These are phyloP conservation scores for Vaccinium corymbosum DNA, from an alignment of 148 eudicot species.

Conservation along the genomic window DNA sequence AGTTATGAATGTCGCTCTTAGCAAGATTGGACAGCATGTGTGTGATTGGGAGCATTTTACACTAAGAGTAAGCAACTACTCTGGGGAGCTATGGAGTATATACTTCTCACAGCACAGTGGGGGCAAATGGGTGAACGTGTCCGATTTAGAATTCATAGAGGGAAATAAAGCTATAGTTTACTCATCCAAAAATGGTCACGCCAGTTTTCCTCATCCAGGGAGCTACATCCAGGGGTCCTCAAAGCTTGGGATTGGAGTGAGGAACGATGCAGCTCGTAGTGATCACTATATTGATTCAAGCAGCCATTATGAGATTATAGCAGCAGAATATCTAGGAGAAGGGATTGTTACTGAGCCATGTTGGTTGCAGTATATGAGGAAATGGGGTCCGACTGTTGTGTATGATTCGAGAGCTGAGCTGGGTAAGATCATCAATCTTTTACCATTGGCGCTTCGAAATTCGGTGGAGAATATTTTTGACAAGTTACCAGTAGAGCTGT, in stretches of 20 bases:
- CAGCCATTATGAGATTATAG: constrained; percentile 49
- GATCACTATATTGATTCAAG: constrained; percentile 58
- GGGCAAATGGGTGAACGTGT: constrained; percentile 68
- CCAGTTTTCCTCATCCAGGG: constrained; percentile 72
- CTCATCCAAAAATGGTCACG: constrained; percentile 77
- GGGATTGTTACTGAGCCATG: constrained; percentile 44
- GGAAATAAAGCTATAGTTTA: constrained; percentile 68
- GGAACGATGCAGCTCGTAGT: constrained; percentile 73
- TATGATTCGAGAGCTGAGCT: constrained; percentile 64
- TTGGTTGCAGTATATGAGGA: constrained; percentile 86
- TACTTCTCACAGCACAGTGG: constrained; percentile 93
- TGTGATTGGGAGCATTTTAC: constrained; percentile 96
- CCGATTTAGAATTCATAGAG: constrained; percentile 65
- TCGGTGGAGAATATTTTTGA: constrained; percentile 36
- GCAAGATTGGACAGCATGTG: constrained; percentile 70
- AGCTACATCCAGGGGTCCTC: constrained; percentile 66
- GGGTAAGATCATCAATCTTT: constrained; percentile 45
- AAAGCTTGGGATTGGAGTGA: constrained; percentile 69
- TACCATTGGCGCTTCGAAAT: constrained; percentile 44
- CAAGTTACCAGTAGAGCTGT: constrained; percentile 66
- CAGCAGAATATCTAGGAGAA: constrained; percentile 77
- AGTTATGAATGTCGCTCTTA: constrained; percentile 35
- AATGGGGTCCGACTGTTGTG: constrained; percentile 74
- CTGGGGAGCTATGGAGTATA: constrained; percentile 60
- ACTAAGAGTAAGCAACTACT: constrained; percentile 80